Evolutionary conservation across 345 rosid species (phyloP), one percentile per base, ranked within the genome.

Genomic region (Sapria himalayana): DNA sequence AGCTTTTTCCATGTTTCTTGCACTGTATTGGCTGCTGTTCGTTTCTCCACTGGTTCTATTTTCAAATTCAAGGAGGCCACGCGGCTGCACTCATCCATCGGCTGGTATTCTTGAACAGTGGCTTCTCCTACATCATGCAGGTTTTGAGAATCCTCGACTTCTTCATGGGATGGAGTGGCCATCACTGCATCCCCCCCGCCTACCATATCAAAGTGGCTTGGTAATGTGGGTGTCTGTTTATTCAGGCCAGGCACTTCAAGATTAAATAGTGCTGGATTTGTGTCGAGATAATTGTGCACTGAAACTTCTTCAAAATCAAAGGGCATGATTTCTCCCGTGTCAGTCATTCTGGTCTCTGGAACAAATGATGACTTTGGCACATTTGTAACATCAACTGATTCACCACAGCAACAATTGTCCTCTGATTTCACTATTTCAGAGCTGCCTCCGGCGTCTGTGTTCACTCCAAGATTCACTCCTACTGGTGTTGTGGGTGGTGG

Each of bases 21-120:
- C 23, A 76, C 93, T 9, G 47, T 27, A 55, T 65, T 33, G 48
- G 46, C 56, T 12, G 44, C 52, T 21, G 41, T 25, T 22, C 17
- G n/a, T 27, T 65, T 57, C 62, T 51, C 47, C 40, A 43, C 14
- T 9, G 48, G 35, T 45, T 56, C 49, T 54, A 51, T 32, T 45
- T 42, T 64, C 58, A 42, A 57, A 42, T 57, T 65, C 44, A 77
- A 69, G n/a, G n/a, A n/a, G 61, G 64, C 78, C 57, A 89, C 54
- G 33, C 86, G 71, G 57, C 95, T 82, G 52, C 95, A 77, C 60
- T 89, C 79, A 57, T 82, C 98, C 76, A 73, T 69, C 50, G 70
- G 49, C 33, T 66, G 76, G 58, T 52, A 64, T 35, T 58, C 68
- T 57, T 66, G 57, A 25, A 52, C 39, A 16, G 54, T 37, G 47